Base-by-base conservation (phyloP, 805 yeast genomes). In the Nakazawaea sp. region DNA sequence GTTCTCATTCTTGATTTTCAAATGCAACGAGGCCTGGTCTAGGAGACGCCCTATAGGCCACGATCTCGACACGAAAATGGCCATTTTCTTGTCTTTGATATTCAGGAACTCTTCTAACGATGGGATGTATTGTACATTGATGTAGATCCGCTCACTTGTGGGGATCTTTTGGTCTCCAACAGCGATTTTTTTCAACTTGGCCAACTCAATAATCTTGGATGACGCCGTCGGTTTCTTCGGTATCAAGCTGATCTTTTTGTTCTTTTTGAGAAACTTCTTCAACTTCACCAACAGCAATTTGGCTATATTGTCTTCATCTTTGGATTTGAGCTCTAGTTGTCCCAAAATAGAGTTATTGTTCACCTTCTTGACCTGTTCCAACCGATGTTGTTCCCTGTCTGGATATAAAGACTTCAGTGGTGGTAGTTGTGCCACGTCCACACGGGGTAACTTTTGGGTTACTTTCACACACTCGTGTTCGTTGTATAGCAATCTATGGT, bases 31-130 rank as follows among this genome's bases (percentile, higher is more conserved):
- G 5, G 71, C 62, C 18, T 65, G 62, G 50, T 78, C 85, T 24
- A 78, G 51, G 13, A 75, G 67, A 38, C 76, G 55, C 1, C 85
- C 85, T 23, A 75, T 67, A 0, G 78, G 72, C 81, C 82, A 77
- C 20, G 64, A 56, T 40, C 66, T 70, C 13, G 74, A 72, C 11
- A 76, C 66, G 51, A 50, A 78, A 15, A 75, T 48, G 1, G 69
- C 61, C 15, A 48, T 51, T 27, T 42, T 35, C 26, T 28, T 23
- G 17, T 27, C 17, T 8, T 38, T 43, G 13, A 30, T 44, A 7
- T 16, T 17, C 18, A 15, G 11, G 16, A 19, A 13, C 19, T 35
- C 38, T 13, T 18, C 25, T 36, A 29, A 16, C 30, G 32, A 33
- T 20, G 65, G 55, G 15, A 72, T 53, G 41, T 64, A 66, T 24